phyloP scores from a whole-genome alignment of 2,329 filamentous ascomycete species.

The Penicillium crustosum region DNA sequence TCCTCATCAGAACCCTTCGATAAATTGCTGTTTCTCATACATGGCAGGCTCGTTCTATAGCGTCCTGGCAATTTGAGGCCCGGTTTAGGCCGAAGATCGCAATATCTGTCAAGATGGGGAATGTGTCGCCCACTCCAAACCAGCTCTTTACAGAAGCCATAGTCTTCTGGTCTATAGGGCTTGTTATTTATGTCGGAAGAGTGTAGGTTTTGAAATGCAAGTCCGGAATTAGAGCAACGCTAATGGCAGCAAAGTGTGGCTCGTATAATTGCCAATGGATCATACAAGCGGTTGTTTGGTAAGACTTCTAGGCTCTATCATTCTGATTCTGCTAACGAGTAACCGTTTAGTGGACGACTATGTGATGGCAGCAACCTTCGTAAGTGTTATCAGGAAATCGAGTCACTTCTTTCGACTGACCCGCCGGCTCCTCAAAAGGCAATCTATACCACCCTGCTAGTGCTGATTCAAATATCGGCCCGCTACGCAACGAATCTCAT shows the following conservation, averaged over 20 bases:
- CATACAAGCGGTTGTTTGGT: constrained; percentile 31
- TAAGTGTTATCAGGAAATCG: constrained; percentile 22
- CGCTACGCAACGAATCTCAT: constrained; percentile 42
- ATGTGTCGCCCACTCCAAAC: constrained; percentile 31
- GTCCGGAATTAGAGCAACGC: background rate
- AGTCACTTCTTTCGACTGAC: background rate
- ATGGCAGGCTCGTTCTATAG: constrained; percentile 5
- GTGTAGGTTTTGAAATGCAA: constrained; percentile 24
- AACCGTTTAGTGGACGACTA: constrained; percentile 37
- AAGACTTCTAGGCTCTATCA: constrained; percentile 2
- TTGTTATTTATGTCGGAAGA: constrained; percentile 31
- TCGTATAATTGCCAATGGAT: constrained; percentile 31
- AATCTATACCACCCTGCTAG: constrained; percentile 36
- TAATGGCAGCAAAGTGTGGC: constrained; percentile 22
- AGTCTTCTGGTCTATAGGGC: constrained; percentile 33
- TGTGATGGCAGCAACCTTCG: constrained; percentile 40
- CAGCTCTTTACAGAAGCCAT: constrained; percentile 32
- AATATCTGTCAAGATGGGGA: constrained; percentile 26
- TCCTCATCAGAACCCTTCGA: background rate
- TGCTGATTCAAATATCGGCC: constrained; percentile 40
- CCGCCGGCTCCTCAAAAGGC: constrained; percentile 21
- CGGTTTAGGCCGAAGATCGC: background rate
- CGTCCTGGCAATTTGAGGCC: background rate
- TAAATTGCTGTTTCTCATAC: background rate
- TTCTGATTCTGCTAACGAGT: background rate